Base-by-base conservation (phyloP, 1,284 basidiomycete species). In the Neonothopanus nambi region DNA sequence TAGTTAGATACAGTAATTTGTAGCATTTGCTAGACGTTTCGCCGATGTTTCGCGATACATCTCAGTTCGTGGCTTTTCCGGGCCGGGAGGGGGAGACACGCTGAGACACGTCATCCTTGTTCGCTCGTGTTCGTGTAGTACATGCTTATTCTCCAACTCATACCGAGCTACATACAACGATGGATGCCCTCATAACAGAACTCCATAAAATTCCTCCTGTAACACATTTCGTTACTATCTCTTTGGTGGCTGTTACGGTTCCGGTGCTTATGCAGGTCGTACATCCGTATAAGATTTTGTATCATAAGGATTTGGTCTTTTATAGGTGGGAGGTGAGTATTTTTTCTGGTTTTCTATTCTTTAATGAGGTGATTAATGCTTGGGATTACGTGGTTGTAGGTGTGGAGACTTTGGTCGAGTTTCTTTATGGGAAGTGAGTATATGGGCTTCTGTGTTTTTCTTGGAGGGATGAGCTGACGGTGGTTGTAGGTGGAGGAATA, bases 121-220 rank as follows among this genome's bases (percentile, higher is more conserved):
- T n/a, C n/a, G n/a, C n/a, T n/a, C n/a, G n/a, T n/a, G n/a, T n/a
- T n/a, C n/a, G n/a, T n/a, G n/a, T n/a, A n/a, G n/a, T n/a, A n/a
- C n/a, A n/a, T n/a, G n/a, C n/a, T n/a, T n/a, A n/a, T n/a, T n/a
- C n/a, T n/a, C n/a, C n/a, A n/a, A n/a, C n/a, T n/a, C n/a, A n/a
- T n/a, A n/a, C n/a, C n/a, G n/a, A n/a, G n/a, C n/a, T n/a, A n/a
- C n/a, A n/a, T n/a, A n/a, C n/a, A n/a, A n/a, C n/a, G n/a, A 54
- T 54, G 52, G 52, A 54, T 12, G 33, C 35, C 11, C 21, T 84
- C 26, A 20, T 75, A 1, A 71, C 78, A 33, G 89, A 92, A 72
- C 69, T 93, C 49, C 78, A 75, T 59, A 92, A 93, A 72, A 91
- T 95, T 2, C 93, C 93, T 0, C 88, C 91, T 42, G 88, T 95